Evolutionary conservation across 345 rosid genomes (phyloP).

Genomic region (Gossypium rotundifolium): DNA sequence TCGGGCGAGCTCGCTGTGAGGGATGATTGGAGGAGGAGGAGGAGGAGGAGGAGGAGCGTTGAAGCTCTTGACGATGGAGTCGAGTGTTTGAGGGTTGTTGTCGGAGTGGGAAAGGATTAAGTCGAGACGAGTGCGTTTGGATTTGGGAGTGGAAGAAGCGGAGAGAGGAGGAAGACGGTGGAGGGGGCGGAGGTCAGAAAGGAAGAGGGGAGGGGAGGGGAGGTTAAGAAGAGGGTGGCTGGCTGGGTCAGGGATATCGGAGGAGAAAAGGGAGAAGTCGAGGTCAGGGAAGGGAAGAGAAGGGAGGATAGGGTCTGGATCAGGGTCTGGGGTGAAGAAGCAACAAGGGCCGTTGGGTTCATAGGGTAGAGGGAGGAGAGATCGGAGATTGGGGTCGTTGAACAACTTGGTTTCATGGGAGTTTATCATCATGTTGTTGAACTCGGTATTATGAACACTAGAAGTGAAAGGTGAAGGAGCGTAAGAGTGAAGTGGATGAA

Average conservation of each 20-base stretch:
- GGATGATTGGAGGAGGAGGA: background rate
- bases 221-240: background rate
- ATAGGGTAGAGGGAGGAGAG: background rate
- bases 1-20: conserved; percentile 3
- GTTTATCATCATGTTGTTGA: background rate
- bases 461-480: no score
- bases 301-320: background rate
- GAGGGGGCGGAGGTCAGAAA: background rate
- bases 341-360: background rate
- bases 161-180: background rate
- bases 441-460: no score
- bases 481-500: background rate
- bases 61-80: conserved; percentile 7
- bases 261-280: background rate
- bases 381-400: background rate
- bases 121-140: background rate
- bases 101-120: background rate
- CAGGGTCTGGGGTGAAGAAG: background rate
- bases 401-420: background rate
- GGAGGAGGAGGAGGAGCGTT: background rate
- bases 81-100: conserved; percentile 3
- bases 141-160: background rate
- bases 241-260: background rate
- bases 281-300: background rate
- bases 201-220: no score